A percentile compares a stretch with the other conserved stretches of the same genome.
Conservation (phyloP, 345 rosid species). For the Sonneratia alba region DNA sequence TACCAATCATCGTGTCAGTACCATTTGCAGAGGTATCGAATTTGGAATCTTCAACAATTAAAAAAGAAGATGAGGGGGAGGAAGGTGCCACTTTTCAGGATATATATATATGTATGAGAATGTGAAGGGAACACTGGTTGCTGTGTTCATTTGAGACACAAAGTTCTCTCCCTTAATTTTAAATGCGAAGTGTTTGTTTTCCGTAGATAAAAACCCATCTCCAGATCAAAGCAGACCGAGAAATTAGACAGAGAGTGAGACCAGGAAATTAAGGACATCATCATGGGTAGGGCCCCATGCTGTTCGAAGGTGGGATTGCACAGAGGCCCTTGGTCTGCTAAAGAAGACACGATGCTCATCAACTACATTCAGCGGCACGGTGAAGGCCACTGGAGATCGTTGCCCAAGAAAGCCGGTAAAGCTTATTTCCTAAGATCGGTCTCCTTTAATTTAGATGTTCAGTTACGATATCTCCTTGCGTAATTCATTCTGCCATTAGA, state of each 20-base stretch:
- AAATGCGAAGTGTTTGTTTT: neutral
- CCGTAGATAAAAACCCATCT: neutral
- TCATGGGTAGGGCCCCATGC: conserved; percentile 56
- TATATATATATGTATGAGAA: neutral
- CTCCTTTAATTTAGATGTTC: too few species aligned
- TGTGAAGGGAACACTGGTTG: neutral
- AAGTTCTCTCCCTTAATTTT: neutral
- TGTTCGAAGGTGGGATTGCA: conserved; percentile 56
- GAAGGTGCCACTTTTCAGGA: neutral
- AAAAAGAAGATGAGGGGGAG: neutral
- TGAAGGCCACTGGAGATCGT: conserved; percentile 54
- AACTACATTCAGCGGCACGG: conserved; percentile 44
- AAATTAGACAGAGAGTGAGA: neutral
- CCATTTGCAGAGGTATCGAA: too few species aligned
- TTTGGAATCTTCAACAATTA: too few species aligned
- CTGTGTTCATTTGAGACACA: neutral
- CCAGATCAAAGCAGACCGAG: neutral
- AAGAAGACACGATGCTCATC: conserved; percentile 49
- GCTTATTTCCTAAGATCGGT: too few species aligned
- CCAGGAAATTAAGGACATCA: neutral
- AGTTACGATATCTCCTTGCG: too few species aligned
- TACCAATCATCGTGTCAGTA: too few species aligned
- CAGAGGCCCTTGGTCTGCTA: conserved; percentile 54
- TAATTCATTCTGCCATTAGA: too few species aligned
- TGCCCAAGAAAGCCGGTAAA: conserved; percentile 55